Percentiles rank a stretch among this genome's conserved stretches.
Conservation (phyloP, 2,329 filamentous ascomycete species). For the Cyphellophora attinorum region DNA sequence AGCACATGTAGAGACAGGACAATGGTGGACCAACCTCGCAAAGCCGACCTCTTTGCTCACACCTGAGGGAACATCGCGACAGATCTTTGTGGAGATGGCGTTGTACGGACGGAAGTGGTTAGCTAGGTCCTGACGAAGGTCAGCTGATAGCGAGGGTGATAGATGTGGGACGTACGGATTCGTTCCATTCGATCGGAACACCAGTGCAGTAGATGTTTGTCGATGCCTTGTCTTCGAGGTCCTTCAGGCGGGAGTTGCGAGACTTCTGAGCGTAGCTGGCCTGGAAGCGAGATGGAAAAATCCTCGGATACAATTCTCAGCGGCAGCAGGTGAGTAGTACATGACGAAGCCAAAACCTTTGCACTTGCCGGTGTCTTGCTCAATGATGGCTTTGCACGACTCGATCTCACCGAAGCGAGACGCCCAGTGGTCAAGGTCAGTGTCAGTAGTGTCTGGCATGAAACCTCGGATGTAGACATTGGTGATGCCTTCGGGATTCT, state of each 20-base stretch:
- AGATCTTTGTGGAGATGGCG: conserved; percentile 89
- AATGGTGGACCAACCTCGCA: conserved; percentile 58
- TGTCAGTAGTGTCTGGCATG: conserved; percentile 88
- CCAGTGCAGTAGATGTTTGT: conserved; percentile 99
- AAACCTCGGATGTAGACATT: conserved; percentile 98
- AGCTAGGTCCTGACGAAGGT: conserved; percentile 60
- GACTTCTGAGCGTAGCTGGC: conserved; percentile 98
- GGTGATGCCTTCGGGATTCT: conserved; percentile 89
- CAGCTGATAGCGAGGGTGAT: conserved; percentile 9
- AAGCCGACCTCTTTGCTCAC: conserved; percentile 96
- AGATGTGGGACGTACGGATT: conserved; percentile 55
- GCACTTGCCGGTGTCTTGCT: conserved; percentile 83
- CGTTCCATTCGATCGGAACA: conserved; percentile 81
- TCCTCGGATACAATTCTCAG: conserved; percentile 90
- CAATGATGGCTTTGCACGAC: conserved; percentile 97
- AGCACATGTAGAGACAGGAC: conserved; percentile 9
- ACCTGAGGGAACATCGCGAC: conserved; percentile 73
- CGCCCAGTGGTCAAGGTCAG: conserved; percentile 73
- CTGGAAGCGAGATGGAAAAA: conserved; percentile 91
- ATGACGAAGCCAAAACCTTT: conserved; percentile 99
- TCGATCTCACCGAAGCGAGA: conserved; percentile 86
- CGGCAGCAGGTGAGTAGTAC: conserved; percentile 77
- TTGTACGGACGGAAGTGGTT: conserved; percentile 42
- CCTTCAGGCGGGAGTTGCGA: conserved; percentile 96
- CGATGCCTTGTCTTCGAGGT: conserved; percentile 77